A percentile compares a stretch with the other conserved stretches of the same genome.
Evolutionary conservation across 768 basidiomycete genomes (phyloP).

Genomic region (Xerocomellus chrysenteron): DNA sequence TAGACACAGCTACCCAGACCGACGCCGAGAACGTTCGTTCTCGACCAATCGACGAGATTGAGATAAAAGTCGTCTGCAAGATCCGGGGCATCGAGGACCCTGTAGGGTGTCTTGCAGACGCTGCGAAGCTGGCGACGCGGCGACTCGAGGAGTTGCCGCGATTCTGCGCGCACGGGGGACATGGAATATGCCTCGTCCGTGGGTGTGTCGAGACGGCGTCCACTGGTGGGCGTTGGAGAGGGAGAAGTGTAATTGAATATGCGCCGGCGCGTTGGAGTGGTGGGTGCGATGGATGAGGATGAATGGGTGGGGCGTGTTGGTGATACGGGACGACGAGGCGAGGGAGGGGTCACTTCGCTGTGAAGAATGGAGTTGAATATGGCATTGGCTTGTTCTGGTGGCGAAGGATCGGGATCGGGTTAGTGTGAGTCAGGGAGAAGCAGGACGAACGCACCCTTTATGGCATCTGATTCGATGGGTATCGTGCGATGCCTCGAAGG

Average conservation of each 20-base stretch:
- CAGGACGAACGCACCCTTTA: constrained; percentile 54
- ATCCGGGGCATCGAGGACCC: constrained; percentile 95
- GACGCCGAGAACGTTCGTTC: constrained; percentile 91
- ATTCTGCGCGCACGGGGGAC: constrained; percentile 84
- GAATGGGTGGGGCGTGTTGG: constrained; percentile 48
- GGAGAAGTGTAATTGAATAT: constrained; percentile 71
- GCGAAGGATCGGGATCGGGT: too few species aligned
- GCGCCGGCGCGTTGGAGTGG: constrained; percentile 52
- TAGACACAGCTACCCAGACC: constrained; percentile 92
- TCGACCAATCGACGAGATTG: constrained; percentile 96
- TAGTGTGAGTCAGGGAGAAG: neutral
- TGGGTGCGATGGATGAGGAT: constrained; percentile 40
- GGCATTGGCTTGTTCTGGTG: constrained; percentile 77
- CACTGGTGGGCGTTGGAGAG: constrained; percentile 46
- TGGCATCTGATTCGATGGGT: constrained; percentile 71
- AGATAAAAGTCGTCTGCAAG: constrained; percentile 98
- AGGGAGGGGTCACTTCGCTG: constrained; percentile 73
- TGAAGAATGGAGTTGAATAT: constrained; percentile 77
- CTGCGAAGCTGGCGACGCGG: constrained; percentile 78
- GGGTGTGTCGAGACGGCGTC: constrained; percentile 71
- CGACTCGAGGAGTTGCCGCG: constrained; percentile 77
- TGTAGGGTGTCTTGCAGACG: constrained; percentile 93
- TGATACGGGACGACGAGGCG: constrained; percentile 60
- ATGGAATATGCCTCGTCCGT: constrained; percentile 88
- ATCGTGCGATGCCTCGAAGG: constrained; percentile 63